Conservation (phyloP, 805 yeast genomes). For the Candida corydali region DNA sequence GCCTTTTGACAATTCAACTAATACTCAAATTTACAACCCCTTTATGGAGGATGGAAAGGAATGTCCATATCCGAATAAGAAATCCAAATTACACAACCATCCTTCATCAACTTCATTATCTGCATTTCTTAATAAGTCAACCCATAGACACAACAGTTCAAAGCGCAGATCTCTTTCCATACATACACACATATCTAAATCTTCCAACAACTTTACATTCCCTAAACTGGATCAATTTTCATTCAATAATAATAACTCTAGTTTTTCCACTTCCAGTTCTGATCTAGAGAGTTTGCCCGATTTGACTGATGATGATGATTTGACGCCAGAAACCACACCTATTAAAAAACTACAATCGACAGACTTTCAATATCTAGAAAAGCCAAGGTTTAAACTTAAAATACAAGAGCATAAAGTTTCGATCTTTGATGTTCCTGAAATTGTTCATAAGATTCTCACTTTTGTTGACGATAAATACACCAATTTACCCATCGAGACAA, state of each 20-base stretch:
- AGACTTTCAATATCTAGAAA: constrained; percentile 6
- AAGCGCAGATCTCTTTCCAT: neutral
- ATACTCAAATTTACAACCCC: constrained; percentile 18
- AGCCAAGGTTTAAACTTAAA: neutral
- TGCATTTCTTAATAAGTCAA: neutral
- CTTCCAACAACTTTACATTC: neutral
- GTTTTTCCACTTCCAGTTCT: constrained; percentile 10
- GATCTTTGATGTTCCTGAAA: constrained; percentile 76
- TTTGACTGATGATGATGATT: constrained; percentile 12
- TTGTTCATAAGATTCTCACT: constrained; percentile 54
- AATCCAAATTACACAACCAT: neutral
- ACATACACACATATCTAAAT: neutral
- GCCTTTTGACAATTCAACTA: constrained; percentile 17
- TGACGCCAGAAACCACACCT: constrained; percentile 10
- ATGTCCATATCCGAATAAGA: constrained; percentile 1
- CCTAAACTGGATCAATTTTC: constrained; percentile 10
- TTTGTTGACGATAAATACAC: constrained; percentile 54
- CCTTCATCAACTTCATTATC: constrained; percentile 2
- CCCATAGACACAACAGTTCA: neutral
- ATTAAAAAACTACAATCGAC: neutral
- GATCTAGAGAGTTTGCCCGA: constrained; percentile 38
- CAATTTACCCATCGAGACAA: constrained; percentile 55
- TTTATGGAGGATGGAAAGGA: constrained; percentile 8
- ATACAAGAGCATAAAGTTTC: constrained; percentile 12
- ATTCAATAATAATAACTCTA: constrained; percentile 10